Evolutionary conservation across 1,139 yeast genomes (phyloP).

Genomic region (Keqinozyma sinolaborantium): DNA sequence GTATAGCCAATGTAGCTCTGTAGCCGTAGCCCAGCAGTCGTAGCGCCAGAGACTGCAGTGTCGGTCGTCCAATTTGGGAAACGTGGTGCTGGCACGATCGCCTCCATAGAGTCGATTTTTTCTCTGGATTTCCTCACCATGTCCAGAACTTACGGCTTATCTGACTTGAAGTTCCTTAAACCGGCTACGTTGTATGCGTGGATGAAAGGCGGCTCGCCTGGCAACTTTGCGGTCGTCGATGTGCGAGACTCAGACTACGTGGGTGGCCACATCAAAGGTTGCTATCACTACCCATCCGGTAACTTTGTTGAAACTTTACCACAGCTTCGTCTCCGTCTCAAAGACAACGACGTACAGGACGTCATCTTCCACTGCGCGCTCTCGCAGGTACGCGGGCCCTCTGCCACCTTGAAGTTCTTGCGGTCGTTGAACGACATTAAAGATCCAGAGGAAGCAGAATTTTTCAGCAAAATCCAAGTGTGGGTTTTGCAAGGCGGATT

Average conservation of each 20-base stretch:
- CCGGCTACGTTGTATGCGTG: conserved; percentile 43
- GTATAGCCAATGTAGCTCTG: no score
- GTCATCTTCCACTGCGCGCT: conserved; percentile 89
- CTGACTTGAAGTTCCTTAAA: conserved; percentile 41
- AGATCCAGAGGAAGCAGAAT: conserved; percentile 20
- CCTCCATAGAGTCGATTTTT: no score
- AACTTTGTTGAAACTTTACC: conserved; percentile 41
- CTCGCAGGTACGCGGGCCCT: conserved; percentile 88
- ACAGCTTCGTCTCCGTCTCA: conserved; percentile 35
- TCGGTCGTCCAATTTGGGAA: no score
- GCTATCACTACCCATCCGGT: conserved; percentile 60
- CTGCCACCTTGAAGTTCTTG: conserved; percentile 68
- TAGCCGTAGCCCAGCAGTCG: no score
- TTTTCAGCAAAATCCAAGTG: conserved; percentile 43
- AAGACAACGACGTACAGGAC: conserved; percentile 34
- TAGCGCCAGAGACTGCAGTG: no score
- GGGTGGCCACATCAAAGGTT: conserved; percentile 67
- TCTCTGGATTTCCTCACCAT: neutral
- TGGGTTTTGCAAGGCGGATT: conserved; percentile 85
- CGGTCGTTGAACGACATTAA: conserved; percentile 44
- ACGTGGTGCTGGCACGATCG: no score
- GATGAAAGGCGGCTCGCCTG: conserved; percentile 39
- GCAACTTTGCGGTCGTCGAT: conserved; percentile 68
- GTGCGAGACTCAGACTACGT: conserved; percentile 77
- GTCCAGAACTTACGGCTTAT: conserved; percentile 13